Conservation (phyloP, 306 rosid genomes). For the Benincasa hispida region DNA sequence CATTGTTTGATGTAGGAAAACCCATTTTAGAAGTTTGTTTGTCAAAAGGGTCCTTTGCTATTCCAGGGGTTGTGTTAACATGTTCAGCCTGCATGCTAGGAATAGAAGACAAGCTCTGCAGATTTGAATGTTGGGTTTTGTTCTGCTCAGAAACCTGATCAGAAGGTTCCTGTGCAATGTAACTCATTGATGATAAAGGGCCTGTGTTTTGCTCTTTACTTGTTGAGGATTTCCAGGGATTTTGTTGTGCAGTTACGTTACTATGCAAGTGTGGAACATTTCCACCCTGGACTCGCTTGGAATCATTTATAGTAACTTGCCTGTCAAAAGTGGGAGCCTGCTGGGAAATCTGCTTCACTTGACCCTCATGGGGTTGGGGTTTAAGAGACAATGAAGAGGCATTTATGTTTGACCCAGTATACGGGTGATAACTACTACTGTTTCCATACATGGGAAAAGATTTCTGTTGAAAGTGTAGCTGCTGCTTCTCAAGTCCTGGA, state of each 20-base stretch:
- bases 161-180: constrained; percentile 51
- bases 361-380: constrained; percentile 55
- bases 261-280: constrained; percentile 33
- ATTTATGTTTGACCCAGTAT: constrained; percentile 45
- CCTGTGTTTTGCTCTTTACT: constrained; percentile 49
- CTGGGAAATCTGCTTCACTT: constrained; percentile 46
- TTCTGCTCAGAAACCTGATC: constrained; percentile 58
- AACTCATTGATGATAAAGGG: constrained; percentile 31
- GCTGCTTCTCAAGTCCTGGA: constrained; percentile 47
- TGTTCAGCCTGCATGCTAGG: constrained; percentile 48
- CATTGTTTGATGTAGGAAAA: constrained; percentile 33
- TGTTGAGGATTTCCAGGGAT: constrained; percentile 49
- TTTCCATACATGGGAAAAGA: constrained; percentile 42
- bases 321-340: constrained; percentile 49
- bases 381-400: constrained; percentile 42
- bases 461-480: constrained; percentile 42
- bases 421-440: constrained; percentile 43
- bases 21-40: constrained; percentile 52
- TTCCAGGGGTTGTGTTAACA: constrained; percentile 40
- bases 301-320: constrained; percentile 39
- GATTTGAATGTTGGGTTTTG: constrained; percentile 34
- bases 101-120: constrained; percentile 49
- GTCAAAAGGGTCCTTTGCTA: constrained; percentile 29
- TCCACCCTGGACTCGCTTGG: constrained; percentile 60
- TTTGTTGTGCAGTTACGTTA: constrained; percentile 44